Percentiles rank a stretch among this genome's conserved stretches.
Evolutionary conservation across 2,329 filamentous ascomycete species (phyloP).

Genomic region (Xylariaceae sp.): DNA sequence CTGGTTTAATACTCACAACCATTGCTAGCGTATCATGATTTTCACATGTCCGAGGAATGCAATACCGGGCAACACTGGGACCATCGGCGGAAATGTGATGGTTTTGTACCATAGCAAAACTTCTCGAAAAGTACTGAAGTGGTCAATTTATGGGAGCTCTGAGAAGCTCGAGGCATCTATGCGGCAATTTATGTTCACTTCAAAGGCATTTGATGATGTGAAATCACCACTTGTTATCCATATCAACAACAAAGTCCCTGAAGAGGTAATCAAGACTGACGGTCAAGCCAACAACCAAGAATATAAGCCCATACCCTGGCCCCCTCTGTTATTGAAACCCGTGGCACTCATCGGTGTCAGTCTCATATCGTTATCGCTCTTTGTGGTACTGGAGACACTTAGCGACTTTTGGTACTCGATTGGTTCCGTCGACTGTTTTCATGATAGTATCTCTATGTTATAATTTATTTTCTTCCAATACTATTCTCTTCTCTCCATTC

Average conservation of each 20-base stretch:
- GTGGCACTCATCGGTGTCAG: neutral
- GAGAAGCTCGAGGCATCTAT: neutral
- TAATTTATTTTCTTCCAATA: conserved; percentile 3
- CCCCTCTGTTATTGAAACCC: neutral
- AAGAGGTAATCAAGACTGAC: neutral
- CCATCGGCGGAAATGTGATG: conserved; percentile 1
- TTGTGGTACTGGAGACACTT: conserved; percentile 3
- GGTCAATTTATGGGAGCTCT: neutral
- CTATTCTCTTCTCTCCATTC: conserved; percentile 1
- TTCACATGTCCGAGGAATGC: conserved; percentile 1
- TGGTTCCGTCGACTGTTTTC: conserved; percentile 1
- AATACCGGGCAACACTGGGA: neutral
- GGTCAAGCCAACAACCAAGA: neutral
- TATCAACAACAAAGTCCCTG: neutral
- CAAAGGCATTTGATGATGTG: neutral
- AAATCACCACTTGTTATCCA: neutral
- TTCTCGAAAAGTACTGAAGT: neutral
- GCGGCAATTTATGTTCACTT: conserved; percentile 1
- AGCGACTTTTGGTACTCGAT: conserved; percentile 1
- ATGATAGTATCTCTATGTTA: conserved; percentile 3
- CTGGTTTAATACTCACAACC: neutral
- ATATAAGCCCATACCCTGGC: neutral
- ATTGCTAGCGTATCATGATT: conserved; percentile 1
- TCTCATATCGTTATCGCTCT: neutral
- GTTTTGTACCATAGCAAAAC: neutral